Percentiles rank a stretch among this genome's conserved stretches.
Evolutionary conservation across 352 stramenopile species (phyloP).

Genomic region (Pythium volutum): DNA sequence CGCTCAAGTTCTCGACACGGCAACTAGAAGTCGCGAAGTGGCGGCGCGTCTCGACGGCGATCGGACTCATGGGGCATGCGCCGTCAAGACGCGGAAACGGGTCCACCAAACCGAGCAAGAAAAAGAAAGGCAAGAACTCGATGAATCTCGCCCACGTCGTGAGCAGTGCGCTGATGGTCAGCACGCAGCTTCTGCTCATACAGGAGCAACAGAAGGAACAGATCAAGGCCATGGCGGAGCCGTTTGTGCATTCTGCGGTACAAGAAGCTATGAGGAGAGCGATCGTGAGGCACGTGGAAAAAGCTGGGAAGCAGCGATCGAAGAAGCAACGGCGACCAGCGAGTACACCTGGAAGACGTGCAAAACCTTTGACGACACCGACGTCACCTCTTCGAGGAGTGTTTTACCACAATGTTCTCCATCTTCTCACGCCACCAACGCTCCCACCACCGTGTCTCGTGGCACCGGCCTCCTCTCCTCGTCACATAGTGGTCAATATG

Average conservation of each 20-base stretch:
- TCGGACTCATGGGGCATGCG: slow-evolving; percentile 15
- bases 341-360: neutral
- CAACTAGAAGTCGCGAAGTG: slow-evolving; percentile 25
- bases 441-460: slow-evolving; percentile 23
- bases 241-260: neutral
- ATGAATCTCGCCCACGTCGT: slow-evolving; percentile 12
- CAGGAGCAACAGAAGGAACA: slow-evolving; percentile 4
- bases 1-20: slow-evolving; percentile 7
- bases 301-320: neutral
- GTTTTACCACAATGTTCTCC: slow-evolving; percentile 32
- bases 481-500: neutral
- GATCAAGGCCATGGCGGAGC: neutral
- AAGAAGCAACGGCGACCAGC: slow-evolving; percentile 10
- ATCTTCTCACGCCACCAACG: slow-evolving; percentile 19
- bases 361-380: neutral
- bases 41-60: slow-evolving; percentile 13
- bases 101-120: slow-evolving; percentile 6
- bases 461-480: slow-evolving; percentile 5
- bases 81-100: neutral
- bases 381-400: slow-evolving; percentile 16
- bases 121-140: slow-evolving; percentile 6
- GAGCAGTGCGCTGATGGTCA: slow-evolving; percentile 2
- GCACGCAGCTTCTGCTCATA: neutral
- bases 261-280: slow-evolving; percentile 5
- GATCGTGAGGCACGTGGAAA: neutral